Evolutionary conservation across 441 rosid genomes (phyloP).

Genomic region (Aquilaria agallochum): DNA sequence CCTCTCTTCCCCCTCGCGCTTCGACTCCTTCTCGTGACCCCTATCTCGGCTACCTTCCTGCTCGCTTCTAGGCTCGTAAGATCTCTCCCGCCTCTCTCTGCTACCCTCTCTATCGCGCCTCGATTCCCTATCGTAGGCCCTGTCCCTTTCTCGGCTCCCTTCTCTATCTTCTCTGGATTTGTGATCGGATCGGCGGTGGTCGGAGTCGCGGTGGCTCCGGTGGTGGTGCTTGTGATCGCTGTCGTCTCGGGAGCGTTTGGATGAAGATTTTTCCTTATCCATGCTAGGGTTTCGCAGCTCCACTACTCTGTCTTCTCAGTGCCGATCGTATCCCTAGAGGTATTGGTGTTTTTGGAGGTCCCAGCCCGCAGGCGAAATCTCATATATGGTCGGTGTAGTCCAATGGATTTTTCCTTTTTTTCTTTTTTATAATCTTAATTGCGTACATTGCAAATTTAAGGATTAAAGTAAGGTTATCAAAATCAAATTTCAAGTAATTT

Average conservation of each 20-base stretch:
- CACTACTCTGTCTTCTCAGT: background rate
- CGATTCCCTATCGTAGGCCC: constrained; percentile 26
- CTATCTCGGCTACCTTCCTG: constrained; percentile 15
- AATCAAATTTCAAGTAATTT: too few species aligned
- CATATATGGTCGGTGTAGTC: too few species aligned
- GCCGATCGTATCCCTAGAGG: background rate
- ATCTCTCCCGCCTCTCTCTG: constrained; percentile 46
- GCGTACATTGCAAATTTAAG: too few species aligned
- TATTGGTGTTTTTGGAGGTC: background rate
- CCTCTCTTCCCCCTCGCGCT: constrained; percentile 23
- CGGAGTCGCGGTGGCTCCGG: constrained; percentile 35
- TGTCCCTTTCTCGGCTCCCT: constrained; percentile 15
- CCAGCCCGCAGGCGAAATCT: too few species aligned
- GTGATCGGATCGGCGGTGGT: constrained; percentile 26
- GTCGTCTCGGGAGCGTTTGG: constrained; percentile 50
- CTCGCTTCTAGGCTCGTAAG: constrained; percentile 28
- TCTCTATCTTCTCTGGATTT: constrained; percentile 46
- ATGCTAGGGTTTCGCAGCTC: constrained; percentile 26
- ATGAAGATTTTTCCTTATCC: constrained; percentile 46
- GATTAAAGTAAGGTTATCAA: too few species aligned
- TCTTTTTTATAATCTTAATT: too few species aligned
- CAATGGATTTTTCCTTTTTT: too few species aligned
- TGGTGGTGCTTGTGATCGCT: constrained; percentile 32
- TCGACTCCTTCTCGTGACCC: constrained; percentile 9
- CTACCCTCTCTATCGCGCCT: constrained; percentile 34